Percentiles rank a stretch among this genome's conserved stretches.
phyloP scores from a whole-genome alignment of 1,139 yeast genomes.

The Yamadazyma dendronema region DNA sequence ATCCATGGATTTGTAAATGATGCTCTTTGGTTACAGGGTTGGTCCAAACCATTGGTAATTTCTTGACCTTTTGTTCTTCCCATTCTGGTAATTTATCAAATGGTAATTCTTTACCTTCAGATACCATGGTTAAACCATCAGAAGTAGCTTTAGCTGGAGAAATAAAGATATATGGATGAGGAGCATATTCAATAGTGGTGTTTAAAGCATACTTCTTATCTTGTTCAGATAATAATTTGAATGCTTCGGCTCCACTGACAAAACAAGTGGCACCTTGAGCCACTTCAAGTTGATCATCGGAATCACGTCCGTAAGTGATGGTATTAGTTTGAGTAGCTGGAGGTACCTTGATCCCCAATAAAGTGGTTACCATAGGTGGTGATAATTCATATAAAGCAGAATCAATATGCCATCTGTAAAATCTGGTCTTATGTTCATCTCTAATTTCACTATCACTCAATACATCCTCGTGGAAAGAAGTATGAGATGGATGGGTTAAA shows the following conservation, averaged over 20 bases:
- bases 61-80: constrained; percentile 75
- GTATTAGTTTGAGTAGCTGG: constrained; percentile 42
- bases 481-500: constrained; percentile 81
- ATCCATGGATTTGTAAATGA: constrained; percentile 83
- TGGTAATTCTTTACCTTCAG: constrained; percentile 69
- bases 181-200: constrained; percentile 82
- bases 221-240: constrained; percentile 59
- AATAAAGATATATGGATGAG: constrained; percentile 86
- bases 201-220: constrained; percentile 71
- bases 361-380: constrained; percentile 82
- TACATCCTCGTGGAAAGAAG: constrained; percentile 68
- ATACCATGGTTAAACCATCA: constrained; percentile 82
- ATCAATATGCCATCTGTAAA: constrained; percentile 92
- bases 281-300: constrained; percentile 59
- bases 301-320: constrained; percentile 65
- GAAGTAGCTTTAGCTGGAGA: constrained; percentile 77
- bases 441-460: constrained; percentile 61
- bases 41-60: constrained; percentile 85
- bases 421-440: constrained; percentile 64
- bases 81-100: constrained; percentile 72
- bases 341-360: constrained; percentile 82
- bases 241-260: constrained; percentile 77
- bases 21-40: constrained; percentile 84
- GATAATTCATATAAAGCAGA: constrained; percentile 82
- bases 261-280: constrained; percentile 88